phyloP scores from a whole-genome alignment of 2,329 filamentous ascomycete genomes.

The Hymenoscyphus linearis region DNA sequence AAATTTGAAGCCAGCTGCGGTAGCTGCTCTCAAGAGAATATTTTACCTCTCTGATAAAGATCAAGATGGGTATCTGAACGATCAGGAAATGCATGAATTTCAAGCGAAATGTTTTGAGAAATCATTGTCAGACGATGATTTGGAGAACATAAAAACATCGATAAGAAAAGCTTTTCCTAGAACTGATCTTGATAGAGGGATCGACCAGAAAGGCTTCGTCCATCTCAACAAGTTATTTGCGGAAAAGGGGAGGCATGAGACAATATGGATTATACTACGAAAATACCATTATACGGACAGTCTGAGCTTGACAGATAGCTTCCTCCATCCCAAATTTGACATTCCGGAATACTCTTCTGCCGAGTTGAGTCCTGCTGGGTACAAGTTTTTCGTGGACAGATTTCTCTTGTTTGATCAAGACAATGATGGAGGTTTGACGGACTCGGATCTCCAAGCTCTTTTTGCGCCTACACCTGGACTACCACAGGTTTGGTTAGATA shows the following conservation, averaged over 20 bases:
- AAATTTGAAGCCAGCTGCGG: constrained; percentile 79
- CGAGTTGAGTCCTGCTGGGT: constrained; percentile 88
- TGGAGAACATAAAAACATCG: constrained; percentile 85
- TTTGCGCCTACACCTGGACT: constrained; percentile 92
- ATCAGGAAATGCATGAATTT: constrained; percentile 85
- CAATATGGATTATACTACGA: constrained; percentile 93
- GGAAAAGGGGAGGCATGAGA: constrained; percentile 95
- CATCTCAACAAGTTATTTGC: constrained; percentile 93
- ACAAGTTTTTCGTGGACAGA: constrained; percentile 95
- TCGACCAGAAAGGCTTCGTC: constrained; percentile 79
- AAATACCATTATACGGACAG: constrained; percentile 97
- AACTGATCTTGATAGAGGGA: constrained; percentile 61
- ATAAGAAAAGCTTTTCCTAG: constrained; percentile 65
- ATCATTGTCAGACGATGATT: constrained; percentile 70
- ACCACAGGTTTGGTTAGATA: constrained; percentile 80
- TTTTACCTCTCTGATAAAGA: constrained; percentile 97
- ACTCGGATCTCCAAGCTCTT: constrained; percentile 75
- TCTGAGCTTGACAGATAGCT: constrained; percentile 82
- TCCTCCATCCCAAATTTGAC: constrained; percentile 89
- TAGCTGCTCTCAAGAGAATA: constrained; percentile 79
- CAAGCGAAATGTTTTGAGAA: constrained; percentile 92
- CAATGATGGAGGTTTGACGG: constrained; percentile 89
- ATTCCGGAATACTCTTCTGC: constrained; percentile 89
- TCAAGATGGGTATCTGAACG: constrained; percentile 86
- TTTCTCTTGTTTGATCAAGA: constrained; percentile 96